Base-by-base conservation (phyloP, 108 stramenopile species). In the Nitzschia inconspicua region DNA sequence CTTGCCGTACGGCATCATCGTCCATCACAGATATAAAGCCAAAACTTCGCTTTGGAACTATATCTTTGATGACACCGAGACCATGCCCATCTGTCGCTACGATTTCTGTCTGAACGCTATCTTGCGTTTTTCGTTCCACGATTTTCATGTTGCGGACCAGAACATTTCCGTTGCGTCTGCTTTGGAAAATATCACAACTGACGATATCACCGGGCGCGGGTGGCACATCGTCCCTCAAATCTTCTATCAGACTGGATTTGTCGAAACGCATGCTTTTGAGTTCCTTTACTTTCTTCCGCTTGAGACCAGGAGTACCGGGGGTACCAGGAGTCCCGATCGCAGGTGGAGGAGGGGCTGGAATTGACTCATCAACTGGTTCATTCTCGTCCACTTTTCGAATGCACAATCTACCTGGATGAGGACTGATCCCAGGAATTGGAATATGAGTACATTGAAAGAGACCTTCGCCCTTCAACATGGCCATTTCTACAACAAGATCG, bases 1-100 rank as follows among this genome's bases (percentile, higher is more conserved):
- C 86, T 40, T 68, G 71, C 39, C 77, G 77, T 8, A 67, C 54
- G 22, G 79, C 83, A 27, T 73, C 65, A 16, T 84, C 81, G 56
- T 91, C 84, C 20, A 86, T 42, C 4, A 79, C 77, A 40, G 83
- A 64, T 37, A 91, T 88, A 44, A 91, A 91, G 16, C 89, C 89
- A 66, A 91, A 87, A 35, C 85, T 73, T 23, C 89, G 66, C 26
- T 57, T 72, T 0, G 67, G 50, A 16, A 83, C 77, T 32, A 87
- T 78, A 46, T 88, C 84, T n/a, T 83, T 69, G 3, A 91, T 83
- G 58, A 87, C 46, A 2, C 87, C 87, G 40, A 72, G 19, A 44
- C 83, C 74, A 31, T 68, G 59, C 8, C 54, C 63, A 37, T 58
- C 66, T 0, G 52, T 58, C 14, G 44, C 26, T 39, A 24, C 50